Evolutionary conservation across 208 protist species (phyloP).

Genomic region (Strigomonas culicis): DNA sequence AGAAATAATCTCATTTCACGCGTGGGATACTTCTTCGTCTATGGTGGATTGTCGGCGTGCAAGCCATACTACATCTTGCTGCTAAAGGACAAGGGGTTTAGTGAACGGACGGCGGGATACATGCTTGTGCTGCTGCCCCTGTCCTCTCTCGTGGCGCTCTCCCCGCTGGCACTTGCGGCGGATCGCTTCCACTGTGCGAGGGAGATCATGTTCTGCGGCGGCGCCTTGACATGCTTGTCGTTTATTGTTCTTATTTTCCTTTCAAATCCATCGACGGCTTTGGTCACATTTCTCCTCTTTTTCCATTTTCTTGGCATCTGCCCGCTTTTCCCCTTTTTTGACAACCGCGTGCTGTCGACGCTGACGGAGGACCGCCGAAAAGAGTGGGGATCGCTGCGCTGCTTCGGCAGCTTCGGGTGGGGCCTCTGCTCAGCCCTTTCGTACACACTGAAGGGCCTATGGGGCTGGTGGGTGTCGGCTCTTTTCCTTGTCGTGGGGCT

Average conservation of each 20-base stretch:
- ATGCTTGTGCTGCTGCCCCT: neutral
- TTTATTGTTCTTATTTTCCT: slow-evolving; percentile 18
- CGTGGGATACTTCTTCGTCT: slow-evolving; percentile 2
- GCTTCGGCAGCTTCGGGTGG: slow-evolving; percentile 56
- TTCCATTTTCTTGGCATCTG: slow-evolving; percentile 17
- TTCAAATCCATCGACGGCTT: neutral
- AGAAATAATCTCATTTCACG: neutral
- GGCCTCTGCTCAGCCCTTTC: slow-evolving; percentile 30
- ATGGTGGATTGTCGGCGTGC: neutral
- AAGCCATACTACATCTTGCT: slow-evolving; percentile 4
- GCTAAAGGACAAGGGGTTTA: slow-evolving; percentile 1
- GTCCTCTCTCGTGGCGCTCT: slow-evolving; percentile 17
- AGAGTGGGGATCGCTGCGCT: slow-evolving; percentile 39
- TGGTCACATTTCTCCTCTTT: slow-evolving; percentile 26
- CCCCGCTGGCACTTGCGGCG: slow-evolving; percentile 38
- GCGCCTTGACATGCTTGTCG: slow-evolving; percentile 7
- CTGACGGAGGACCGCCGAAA: slow-evolving; percentile 21
- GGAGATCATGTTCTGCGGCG: slow-evolving; percentile 24
- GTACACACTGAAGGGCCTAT: slow-evolving; percentile 14
- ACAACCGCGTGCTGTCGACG: slow-evolving; percentile 45
- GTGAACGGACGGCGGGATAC: neutral
- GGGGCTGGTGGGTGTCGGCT: slow-evolving; percentile 23
- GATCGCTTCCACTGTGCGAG: slow-evolving; percentile 39
- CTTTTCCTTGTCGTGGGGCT: slow-evolving; percentile 33
- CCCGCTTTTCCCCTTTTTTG: slow-evolving; percentile 26